phyloP scores from a whole-genome alignment of 768 basidiomycete genomes.

The Saitozyma podzolica region DNA sequence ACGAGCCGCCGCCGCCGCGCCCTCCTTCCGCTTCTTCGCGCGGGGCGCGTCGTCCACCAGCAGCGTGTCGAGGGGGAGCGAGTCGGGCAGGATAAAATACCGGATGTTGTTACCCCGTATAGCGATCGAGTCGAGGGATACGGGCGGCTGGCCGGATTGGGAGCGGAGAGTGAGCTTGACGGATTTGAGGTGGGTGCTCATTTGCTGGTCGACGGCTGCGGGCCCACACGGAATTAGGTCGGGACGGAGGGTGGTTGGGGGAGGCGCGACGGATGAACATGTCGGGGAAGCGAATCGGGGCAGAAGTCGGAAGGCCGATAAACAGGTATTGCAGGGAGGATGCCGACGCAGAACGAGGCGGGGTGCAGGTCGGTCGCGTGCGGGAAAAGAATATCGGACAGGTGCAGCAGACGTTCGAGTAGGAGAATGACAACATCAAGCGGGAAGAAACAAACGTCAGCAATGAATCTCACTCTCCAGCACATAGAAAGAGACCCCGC shows the following conservation, averaged over 20 bases:
- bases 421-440: not conserved
- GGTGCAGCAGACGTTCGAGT: not conserved
- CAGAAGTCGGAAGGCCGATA: not conserved
- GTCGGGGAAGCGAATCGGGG: not conserved
- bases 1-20: slow-evolving; percentile 62
- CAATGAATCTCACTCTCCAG: not conserved
- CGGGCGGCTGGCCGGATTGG: slow-evolving; percentile 55
- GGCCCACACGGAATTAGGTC: not conserved
- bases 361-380: not conserved
- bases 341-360: not conserved
- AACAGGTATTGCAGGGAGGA: not conserved
- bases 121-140: slow-evolving; percentile 81
- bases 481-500: slow-evolving; percentile 26
- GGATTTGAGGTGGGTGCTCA: slow-evolving; percentile 98
- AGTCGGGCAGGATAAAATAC: slow-evolving; percentile 96
- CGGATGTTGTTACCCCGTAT: slow-evolving; percentile 96
- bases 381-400: too few species aligned
- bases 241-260: too few species aligned
- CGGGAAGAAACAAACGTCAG: not conserved
- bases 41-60: slow-evolving; percentile 97
- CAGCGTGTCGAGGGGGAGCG: slow-evolving; percentile 90
- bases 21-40: slow-evolving; percentile 86
- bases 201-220: slow-evolving; percentile 95
- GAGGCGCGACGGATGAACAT: not conserved
- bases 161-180: slow-evolving; percentile 94